A percentile compares a stretch with the other conserved stretches of the same genome.
These are phyloP conservation scores for Simplicillium sp. DNA, from an alignment of 2,329 filamentous ascomycete species.

Conservation along the genomic window DNA sequence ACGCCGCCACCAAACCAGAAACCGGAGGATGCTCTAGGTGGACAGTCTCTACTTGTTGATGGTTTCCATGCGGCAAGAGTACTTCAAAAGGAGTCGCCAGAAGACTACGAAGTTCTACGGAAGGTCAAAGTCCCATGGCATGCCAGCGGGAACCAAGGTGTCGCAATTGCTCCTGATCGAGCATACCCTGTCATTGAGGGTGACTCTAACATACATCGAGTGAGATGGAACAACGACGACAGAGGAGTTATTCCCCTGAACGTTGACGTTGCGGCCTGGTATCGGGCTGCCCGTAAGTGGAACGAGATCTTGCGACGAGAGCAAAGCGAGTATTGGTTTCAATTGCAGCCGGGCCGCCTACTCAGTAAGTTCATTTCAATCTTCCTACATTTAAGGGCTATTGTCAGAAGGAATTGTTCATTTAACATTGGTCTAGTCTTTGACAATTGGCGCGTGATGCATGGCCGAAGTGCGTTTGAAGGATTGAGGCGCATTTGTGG, in stretches of 20 bases:
- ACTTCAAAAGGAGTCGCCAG: slow-evolving; percentile 42
- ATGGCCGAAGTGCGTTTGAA: slow-evolving; percentile 75
- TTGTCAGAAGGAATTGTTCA: background rate
- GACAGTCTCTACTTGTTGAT: slow-evolving; percentile 75
- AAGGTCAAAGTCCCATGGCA: slow-evolving; percentile 60
- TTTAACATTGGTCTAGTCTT: slow-evolving; percentile 53
- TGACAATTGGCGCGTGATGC: slow-evolving; percentile 91
- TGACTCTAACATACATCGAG: slow-evolving; percentile 39
- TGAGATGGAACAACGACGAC: slow-evolving; percentile 94
- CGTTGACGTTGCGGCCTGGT: slow-evolving; percentile 55
- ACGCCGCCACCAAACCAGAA: slow-evolving; percentile 30
- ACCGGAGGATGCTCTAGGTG: slow-evolving; percentile 43
- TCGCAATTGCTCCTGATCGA: slow-evolving; percentile 64
- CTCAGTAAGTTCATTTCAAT: slow-evolving; percentile 68
- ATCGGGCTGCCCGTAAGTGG: slow-evolving; percentile 68
- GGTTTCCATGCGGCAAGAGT: slow-evolving; percentile 64
- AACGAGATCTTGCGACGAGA: slow-evolving; percentile 56
- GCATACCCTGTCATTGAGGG: slow-evolving; percentile 65
- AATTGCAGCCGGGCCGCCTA: slow-evolving; percentile 68
- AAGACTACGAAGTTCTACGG: slow-evolving; percentile 49
- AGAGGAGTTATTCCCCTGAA: slow-evolving; percentile 58
- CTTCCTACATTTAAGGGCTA: background rate
- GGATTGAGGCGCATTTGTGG: slow-evolving; percentile 84
- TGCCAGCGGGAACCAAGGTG: slow-evolving; percentile 80
- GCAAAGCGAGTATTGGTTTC: slow-evolving; percentile 66